Evolutionary conservation across 495 filamentous ascomycete species (phyloP).

Genomic region (Parathielavia appendiculata): DNA sequence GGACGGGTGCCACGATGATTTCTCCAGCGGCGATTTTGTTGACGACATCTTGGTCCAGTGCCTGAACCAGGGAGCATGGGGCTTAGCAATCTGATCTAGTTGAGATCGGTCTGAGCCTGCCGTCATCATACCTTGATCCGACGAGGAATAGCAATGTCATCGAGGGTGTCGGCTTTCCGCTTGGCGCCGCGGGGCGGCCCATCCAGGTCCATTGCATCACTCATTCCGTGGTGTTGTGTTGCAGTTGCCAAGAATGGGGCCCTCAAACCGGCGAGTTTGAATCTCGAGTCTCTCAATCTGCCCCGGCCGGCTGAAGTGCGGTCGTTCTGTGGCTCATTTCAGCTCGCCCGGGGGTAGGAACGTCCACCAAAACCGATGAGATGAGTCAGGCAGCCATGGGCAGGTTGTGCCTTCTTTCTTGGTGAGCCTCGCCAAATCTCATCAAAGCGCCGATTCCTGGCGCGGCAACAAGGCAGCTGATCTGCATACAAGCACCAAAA

Average conservation of each 20-base stretch:
- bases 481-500: too few species aligned
- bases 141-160: constrained; percentile 47
- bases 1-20: constrained; percentile 95
- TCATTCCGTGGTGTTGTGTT: constrained; percentile 20
- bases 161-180: constrained; percentile 49
- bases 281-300: neutral
- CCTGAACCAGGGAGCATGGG: constrained; percentile 41
- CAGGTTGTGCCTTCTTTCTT: neutral
- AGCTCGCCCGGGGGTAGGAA: constrained; percentile 7
- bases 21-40: constrained; percentile 99
- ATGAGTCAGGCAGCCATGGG: constrained; percentile 4
- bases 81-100: constrained; percentile 10
- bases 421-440: constrained; percentile 3
- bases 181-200: constrained; percentile 53
- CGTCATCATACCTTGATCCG: constrained; percentile 54
- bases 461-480: too few species aligned
- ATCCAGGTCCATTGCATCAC: constrained; percentile 32
- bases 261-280: constrained; percentile 10
- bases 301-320: constrained; percentile 7
- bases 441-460: too few species aligned
- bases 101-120: neutral
- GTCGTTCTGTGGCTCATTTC: constrained; percentile 9
- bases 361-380: neutral
- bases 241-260: neutral
- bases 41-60: constrained; percentile 90